Evolutionary conservation across 78 protist genomes (phyloP).

Genomic region (Creolimax fragrantissima): DNA sequence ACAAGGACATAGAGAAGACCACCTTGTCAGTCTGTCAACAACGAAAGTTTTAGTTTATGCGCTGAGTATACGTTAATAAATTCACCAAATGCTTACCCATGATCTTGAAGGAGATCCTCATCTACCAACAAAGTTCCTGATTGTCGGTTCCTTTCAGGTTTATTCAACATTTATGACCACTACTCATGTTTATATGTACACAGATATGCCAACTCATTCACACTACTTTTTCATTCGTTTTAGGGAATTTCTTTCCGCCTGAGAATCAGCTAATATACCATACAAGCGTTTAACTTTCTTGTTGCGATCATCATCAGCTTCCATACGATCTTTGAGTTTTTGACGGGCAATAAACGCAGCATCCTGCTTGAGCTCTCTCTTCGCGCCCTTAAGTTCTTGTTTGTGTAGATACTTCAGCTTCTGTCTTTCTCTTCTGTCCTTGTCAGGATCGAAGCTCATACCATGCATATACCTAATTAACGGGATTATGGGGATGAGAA

Average conservation of each 20-base stretch:
- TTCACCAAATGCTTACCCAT: too few relatives aligned
- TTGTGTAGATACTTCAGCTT: slow-evolving; percentile 1
- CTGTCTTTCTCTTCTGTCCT: slow-evolving; percentile 7
- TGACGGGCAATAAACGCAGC: slow-evolving; percentile 16
- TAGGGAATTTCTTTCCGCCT: neutral
- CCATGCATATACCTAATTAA: neutral
- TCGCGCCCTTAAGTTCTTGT: slow-evolving; percentile 19
- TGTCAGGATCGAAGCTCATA: slow-evolving; percentile 13
- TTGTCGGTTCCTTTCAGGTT: too few relatives aligned
- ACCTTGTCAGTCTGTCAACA: too few relatives aligned
- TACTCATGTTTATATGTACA: neutral
- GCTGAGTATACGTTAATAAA: too few relatives aligned
- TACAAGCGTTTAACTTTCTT: neutral
- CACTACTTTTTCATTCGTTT: neutral
- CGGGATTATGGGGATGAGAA: too few relatives aligned
- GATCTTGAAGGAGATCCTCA: too few relatives aligned
- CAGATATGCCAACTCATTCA: neutral
- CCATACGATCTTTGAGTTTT: slow-evolving; percentile 10
- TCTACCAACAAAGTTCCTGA: too few relatives aligned
- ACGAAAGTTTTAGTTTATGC: too few relatives aligned
- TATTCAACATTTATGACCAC: neutral
- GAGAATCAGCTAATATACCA: neutral
- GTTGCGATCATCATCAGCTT: slow-evolving; percentile 18
- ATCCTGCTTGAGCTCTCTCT: slow-evolving; percentile 19
- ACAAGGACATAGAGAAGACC: too few relatives aligned